Percentiles rank a stretch among this genome's conserved stretches.
These are phyloP conservation scores for Hericium alpestre DNA, from an alignment of 768 basidiomycete genomes.

Conservation along the genomic window DNA sequence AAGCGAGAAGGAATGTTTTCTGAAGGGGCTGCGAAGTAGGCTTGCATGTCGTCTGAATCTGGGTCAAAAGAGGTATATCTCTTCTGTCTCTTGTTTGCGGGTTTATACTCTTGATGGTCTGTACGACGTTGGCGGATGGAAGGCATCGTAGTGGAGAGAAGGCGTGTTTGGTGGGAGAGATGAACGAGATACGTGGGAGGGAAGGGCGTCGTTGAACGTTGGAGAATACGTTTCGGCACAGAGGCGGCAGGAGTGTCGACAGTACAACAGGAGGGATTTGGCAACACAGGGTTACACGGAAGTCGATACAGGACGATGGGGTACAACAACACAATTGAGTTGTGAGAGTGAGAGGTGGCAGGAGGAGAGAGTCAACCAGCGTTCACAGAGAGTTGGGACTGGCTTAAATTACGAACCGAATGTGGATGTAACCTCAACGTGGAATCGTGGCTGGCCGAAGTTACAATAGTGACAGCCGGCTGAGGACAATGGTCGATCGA, in stretches of 20 bases:
- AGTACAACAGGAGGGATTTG: not conserved
- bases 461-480: not conserved
- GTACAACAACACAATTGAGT: not conserved
- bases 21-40: slow-evolving; percentile 36
- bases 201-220: not conserved
- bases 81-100: slow-evolving; percentile 1
- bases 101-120: slow-evolving; percentile 21
- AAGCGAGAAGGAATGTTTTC: slow-evolving; percentile 29
- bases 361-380: not conserved
- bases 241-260: not conserved
- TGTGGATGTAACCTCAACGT: not conserved
- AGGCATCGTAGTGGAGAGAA: not conserved
- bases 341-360: not conserved
- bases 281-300: not conserved
- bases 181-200: not conserved
- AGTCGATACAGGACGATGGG: not conserved
- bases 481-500: not conserved
- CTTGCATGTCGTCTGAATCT: slow-evolving; percentile 35
- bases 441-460: not conserved
- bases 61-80: slow-evolving; percentile 7
- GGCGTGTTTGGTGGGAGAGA: not conserved
- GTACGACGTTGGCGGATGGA: slow-evolving; percentile 28
- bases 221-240: not conserved
- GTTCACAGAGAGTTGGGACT: not conserved
- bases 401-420: not conserved